These are phyloP conservation scores for Paecilomyces niveus DNA, from an alignment of 2,329 filamentous ascomycete species.

Conservation along the genomic window DNA sequence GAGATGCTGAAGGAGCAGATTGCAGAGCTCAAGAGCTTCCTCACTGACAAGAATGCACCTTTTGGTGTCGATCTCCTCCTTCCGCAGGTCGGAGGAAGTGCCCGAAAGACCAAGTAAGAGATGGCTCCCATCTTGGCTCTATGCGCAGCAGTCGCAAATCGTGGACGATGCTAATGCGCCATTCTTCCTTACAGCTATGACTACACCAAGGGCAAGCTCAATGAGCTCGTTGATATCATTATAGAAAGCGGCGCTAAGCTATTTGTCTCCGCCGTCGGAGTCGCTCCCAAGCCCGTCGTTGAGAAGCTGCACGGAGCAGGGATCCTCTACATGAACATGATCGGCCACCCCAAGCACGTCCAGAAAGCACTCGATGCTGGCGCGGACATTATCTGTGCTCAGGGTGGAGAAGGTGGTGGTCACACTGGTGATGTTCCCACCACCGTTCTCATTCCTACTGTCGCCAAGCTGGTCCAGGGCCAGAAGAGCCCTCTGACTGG, in stretches of 20 bases:
- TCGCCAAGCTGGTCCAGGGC: constrained; percentile 72
- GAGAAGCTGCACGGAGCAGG: constrained; percentile 82
- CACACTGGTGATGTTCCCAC: constrained; percentile 95
- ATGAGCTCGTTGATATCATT: constrained; percentile 82
- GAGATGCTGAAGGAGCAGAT: constrained; percentile 97
- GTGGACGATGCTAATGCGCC: constrained; percentile 7
- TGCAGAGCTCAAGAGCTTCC: constrained; percentile 80
- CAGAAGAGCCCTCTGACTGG: constrained; percentile 83
- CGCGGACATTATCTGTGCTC: constrained; percentile 94
- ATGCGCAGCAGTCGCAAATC: neutral
- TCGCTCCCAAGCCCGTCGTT: constrained; percentile 81
- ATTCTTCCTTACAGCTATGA: constrained; percentile 64
- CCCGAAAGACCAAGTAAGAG: constrained; percentile 82
- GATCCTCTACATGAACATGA: constrained; percentile 99
- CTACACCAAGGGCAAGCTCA: constrained; percentile 98
- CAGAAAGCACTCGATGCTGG: constrained; percentile 90
- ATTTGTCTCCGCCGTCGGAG: constrained; percentile 94
- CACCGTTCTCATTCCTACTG: constrained; percentile 82
- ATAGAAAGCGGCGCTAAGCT: constrained; percentile 86
- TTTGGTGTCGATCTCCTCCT: constrained; percentile 93
- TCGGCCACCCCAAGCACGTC: constrained; percentile 98
- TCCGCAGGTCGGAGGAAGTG: constrained; percentile 88
- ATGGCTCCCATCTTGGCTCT: neutral
- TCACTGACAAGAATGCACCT: constrained; percentile 84
- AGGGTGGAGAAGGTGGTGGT: constrained; percentile 94